Evolutionary conservation across 192 early-diverging fungal species (phyloP), one percentile per base, ranked within the genome.

Genomic region (Dispira simplex): DNA sequence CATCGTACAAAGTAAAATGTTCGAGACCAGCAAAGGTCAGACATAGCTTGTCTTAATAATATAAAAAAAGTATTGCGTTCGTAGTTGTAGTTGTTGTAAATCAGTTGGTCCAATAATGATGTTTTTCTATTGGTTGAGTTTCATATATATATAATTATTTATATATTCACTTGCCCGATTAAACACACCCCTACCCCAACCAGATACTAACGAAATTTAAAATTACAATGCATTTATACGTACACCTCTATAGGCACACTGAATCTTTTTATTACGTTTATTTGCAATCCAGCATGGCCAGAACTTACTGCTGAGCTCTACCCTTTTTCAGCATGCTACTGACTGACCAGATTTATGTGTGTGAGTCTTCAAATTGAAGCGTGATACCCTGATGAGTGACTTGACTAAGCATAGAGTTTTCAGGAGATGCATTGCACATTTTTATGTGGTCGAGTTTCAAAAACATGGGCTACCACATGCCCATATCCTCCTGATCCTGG

Each of bases 241-340:
- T 39, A 1, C 32, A 39, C 6, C 32, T 39, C 32, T 6, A 39
- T 6, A 39, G 69, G 71, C 0, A 76, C 72, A 51, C 74, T 70
- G 0, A 65, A 73, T 57, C 46, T 73, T 9, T 77, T 77, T 48
- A 64, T 71, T 20, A 77, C 70, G 16, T 67, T 77, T 39, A 77
- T 67, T 58, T 62, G 67, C 64, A 56, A 62, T 59, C 44, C 63
- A 64, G 32, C 12, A 18, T 55, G 75, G 71, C 54, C 32, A 46
- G n/a, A 69, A 28, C 68, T 64, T 27, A 64, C 23, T 3, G n/a
- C n/a, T 51, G 49, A 1, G 8, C 49, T 51, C 8, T 18, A 47
- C 11, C 18, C 11, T 47, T 51, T 18, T 18, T 23, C 49, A 51
- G 8, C 1, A 18, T 1, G 49, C 49, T 4, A 51, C 16, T 51